Percentiles rank a stretch among this genome's conserved stretches.
These are phyloP conservation scores for Botrytis porri DNA, from an alignment of 2,329 filamentous ascomycete species.

Conservation along the genomic window DNA sequence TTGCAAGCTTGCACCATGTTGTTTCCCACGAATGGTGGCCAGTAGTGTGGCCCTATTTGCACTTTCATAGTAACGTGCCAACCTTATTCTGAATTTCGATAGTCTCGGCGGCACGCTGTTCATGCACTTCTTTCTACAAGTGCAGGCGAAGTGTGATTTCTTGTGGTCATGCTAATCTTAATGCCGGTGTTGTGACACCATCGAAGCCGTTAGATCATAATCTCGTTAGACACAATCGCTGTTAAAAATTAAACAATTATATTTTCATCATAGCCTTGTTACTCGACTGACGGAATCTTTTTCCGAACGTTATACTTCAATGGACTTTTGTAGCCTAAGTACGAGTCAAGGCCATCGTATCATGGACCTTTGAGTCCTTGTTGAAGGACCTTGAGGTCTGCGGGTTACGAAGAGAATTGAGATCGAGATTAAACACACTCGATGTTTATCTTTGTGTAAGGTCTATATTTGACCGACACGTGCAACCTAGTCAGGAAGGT, in stretches of 20 bases:
- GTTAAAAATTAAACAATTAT: neutral
- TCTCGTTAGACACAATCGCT: too few species aligned
- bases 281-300: neutral
- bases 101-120: constrained; percentile 4
- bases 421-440: neutral
- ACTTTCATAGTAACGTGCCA: neutral
- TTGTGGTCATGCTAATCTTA: neutral
- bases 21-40: neutral
- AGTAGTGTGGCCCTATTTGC: neutral
- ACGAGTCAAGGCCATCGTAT: neutral
- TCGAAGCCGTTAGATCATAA: neutral
- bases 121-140: neutral
- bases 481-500: neutral
- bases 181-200: neutral
- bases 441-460: too few species aligned
- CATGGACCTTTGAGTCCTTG: neutral
- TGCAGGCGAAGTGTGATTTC: neutral
- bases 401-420: neutral
- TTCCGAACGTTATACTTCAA: neutral
- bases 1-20: constrained; percentile 6
- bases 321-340: neutral
- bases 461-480: neutral
- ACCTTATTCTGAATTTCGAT: neutral
- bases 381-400: neutral
- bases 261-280: neutral